phyloP scores from a whole-genome alignment of 2,329 filamentous ascomycete genomes.

The Diaporthe vexans region DNA sequence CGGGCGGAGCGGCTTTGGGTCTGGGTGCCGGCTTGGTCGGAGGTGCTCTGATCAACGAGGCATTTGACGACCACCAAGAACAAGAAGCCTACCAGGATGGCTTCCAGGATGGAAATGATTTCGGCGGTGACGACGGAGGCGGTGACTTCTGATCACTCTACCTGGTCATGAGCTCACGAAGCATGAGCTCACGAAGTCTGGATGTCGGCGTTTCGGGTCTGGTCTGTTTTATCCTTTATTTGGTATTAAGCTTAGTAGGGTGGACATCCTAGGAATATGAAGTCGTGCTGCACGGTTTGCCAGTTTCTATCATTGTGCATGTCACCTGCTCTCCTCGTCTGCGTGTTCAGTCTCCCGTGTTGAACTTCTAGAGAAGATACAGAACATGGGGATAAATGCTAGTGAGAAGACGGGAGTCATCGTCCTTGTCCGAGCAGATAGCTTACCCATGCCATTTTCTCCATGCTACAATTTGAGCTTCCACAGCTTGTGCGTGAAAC shows the following conservation, averaged over 20 bases:
- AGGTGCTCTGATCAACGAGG: constrained; percentile 78
- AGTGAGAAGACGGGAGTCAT: background rate
- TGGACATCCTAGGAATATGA: background rate
- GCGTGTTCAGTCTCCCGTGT: background rate
- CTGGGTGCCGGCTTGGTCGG: constrained; percentile 86
- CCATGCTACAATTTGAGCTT: background rate
- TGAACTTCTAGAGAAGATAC: background rate
- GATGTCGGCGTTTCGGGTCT: constrained; percentile 23
- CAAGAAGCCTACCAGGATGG: constrained; percentile 55
- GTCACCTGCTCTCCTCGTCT: background rate
- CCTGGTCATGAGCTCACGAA: constrained; percentile 2
- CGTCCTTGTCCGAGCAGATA: background rate
- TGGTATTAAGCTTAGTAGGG: constrained; percentile 23
- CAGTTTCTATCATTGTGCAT: background rate
- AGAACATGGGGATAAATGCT: too few relatives aligned
- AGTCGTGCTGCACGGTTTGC: constrained; percentile 11
- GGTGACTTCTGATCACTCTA: constrained; percentile 56
- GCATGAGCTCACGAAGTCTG: constrained; percentile 4
- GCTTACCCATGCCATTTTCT: background rate
- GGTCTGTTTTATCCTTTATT: constrained; percentile 16
- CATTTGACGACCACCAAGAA: constrained; percentile 71
- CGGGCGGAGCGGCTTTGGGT: constrained; percentile 82
- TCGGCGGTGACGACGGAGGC: constrained; percentile 45
- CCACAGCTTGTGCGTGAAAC: background rate
- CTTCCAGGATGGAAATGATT: constrained; percentile 40